Evolutionary conservation across 2,329 filamentous ascomycete genomes (phyloP).

Genomic region (Drechslerella coelobrocha): DNA sequence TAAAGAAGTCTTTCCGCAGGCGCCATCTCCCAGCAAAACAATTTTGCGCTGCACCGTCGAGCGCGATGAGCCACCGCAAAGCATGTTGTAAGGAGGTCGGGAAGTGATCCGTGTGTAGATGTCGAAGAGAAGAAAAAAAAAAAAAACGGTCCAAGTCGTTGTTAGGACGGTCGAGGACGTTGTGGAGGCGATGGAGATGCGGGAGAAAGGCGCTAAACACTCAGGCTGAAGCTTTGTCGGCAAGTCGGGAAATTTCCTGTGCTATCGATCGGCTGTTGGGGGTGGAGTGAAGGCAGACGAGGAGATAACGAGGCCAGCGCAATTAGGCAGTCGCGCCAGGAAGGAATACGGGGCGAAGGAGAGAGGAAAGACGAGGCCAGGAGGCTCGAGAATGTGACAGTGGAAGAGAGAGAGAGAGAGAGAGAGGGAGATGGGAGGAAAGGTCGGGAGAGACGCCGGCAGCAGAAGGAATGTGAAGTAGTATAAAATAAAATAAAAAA

Average conservation of each 20-base stretch:
- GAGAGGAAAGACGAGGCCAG: too few relatives aligned
- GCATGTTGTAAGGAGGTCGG: slow-evolving; percentile 58
- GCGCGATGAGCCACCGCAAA: slow-evolving; percentile 66
- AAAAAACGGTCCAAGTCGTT: too few relatives aligned
- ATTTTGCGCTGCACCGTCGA: slow-evolving; percentile 93
- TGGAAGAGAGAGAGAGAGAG: background rate
- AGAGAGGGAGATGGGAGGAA: background rate
- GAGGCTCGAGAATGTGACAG: background rate
- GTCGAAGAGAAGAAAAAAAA: too few relatives aligned
- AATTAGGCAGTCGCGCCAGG: background rate
- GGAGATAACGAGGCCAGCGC: background rate
- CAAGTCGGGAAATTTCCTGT: background rate
- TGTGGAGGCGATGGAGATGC: background rate
- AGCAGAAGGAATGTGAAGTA: background rate
- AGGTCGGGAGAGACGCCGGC: background rate
- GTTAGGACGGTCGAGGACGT: background rate
- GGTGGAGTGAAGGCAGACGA: too few relatives aligned
- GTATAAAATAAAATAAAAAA: slow-evolving; percentile 5
- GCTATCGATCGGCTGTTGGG: background rate
- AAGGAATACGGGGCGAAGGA: too few relatives aligned
- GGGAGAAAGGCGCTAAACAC: background rate
- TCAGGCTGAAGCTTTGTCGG: background rate
- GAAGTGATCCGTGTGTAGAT: background rate
- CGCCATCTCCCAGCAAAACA: slow-evolving; percentile 85
- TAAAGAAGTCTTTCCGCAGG: slow-evolving; percentile 94